Conservation (phyloP, 169 alveolate genomes). For the Cryptosporidium bovis region DNA sequence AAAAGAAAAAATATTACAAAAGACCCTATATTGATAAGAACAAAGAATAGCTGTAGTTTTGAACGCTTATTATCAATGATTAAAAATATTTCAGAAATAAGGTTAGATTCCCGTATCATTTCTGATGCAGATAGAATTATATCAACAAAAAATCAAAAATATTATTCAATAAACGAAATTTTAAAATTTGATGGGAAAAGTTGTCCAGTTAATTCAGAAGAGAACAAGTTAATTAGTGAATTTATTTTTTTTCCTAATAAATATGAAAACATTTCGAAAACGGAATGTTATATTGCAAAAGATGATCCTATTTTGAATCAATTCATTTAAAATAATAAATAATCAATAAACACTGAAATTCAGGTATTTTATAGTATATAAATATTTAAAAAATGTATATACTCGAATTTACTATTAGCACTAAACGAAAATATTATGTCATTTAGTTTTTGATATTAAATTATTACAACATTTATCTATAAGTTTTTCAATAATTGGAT, state of each 20-base stretch:
- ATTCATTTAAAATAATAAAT: no score
- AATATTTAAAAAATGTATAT: no score
- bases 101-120: conserved; percentile 15
- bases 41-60: not conserved
- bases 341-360: no score
- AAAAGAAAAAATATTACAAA: conserved; percentile 41
- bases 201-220: not conserved
- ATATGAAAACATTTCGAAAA: no score
- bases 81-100: conserved; percentile 18
- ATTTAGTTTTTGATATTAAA: not conserved
- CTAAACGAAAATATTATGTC: no score
- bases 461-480: conserved; percentile 4
- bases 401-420: no score
- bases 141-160: not conserved
- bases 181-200: not conserved
- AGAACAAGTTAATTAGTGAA: not conserved
- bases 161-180: not conserved
- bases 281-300: no score
- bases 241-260: not conserved
- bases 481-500: conserved; percentile 23
- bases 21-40: conserved; percentile 24
- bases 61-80: not conserved
- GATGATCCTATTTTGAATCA: no score
- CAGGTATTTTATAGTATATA: no score
- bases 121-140: conserved; percentile 51